phyloP scores from a whole-genome alignment of 75 land plant genomes.

The Picea glauca region DNA sequence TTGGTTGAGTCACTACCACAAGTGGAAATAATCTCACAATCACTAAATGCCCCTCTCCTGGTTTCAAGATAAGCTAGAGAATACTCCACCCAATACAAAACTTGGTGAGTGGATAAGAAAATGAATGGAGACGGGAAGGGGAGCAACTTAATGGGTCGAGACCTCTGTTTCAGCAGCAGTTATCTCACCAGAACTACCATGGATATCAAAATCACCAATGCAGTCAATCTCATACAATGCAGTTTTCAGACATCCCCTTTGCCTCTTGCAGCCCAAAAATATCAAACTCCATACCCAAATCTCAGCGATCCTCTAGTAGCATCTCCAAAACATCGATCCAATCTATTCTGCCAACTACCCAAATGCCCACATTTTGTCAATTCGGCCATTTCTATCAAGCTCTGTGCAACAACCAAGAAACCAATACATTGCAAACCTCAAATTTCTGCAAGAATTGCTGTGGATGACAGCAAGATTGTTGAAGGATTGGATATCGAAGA shows the following conservation, averaged over 20 bases:
- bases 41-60: too few relatives aligned
- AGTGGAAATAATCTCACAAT: too few relatives aligned
- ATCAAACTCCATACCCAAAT: background rate
- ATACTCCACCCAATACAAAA: too few relatives aligned
- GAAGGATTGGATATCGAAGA: background rate
- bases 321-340: background rate
- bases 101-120: too few relatives aligned
- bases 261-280: background rate
- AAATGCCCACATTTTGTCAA: background rate
- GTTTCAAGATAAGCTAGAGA: too few relatives aligned
- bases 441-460: background rate
- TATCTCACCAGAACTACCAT: background rate
- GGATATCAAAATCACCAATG: background rate
- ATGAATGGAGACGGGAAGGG: too few relatives aligned
- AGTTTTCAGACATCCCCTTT: background rate
- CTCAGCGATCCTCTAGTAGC: background rate
- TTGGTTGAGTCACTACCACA: too few relatives aligned
- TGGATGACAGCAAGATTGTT: constrained; percentile 2
- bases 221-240: background rate
- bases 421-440: background rate
- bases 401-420: background rate
- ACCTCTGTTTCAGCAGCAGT: too few relatives aligned
- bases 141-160: too few relatives aligned
- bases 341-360: background rate
- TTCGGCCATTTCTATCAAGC: background rate